A percentile compares a stretch with the other conserved stretches of the same genome.
phyloP scores from a whole-genome alignment of 805 yeast species.

The Saccharomycopsis guyanensis region DNA sequence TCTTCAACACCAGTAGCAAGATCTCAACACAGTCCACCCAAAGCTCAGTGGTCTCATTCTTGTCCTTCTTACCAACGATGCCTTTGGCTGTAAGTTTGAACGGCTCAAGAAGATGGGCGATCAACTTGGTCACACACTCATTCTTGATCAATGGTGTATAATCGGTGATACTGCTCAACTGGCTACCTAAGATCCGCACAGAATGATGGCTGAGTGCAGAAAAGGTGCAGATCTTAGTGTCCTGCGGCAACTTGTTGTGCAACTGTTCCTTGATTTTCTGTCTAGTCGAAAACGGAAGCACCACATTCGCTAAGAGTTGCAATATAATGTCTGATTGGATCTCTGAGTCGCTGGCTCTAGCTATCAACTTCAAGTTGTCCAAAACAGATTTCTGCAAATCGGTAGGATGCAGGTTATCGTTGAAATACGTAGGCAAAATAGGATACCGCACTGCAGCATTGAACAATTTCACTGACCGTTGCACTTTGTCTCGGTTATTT shows the following conservation, averaged over 20 bases:
- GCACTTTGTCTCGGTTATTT: constrained; percentile 33
- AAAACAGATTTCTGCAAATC: constrained; percentile 56
- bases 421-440: constrained; percentile 47
- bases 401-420: constrained; percentile 52
- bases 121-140: constrained; percentile 37
- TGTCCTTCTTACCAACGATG: constrained; percentile 16
- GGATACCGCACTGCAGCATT: constrained; percentile 68
- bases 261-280: constrained; percentile 34
- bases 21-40: constrained; percentile 49
- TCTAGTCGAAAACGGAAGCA: constrained; percentile 56
- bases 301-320: constrained; percentile 45
- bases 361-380: constrained; percentile 33
- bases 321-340: constrained; percentile 41
- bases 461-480: constrained; percentile 47
- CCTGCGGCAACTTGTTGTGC: constrained; percentile 27
- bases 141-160: constrained; percentile 35
- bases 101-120: constrained; percentile 46
- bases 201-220: constrained; percentile 49
- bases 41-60: constrained; percentile 27
- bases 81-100: constrained; percentile 38
- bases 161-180: constrained; percentile 29
- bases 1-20: constrained; percentile 31
- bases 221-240: constrained; percentile 51
- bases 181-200: constrained; percentile 32
- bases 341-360: constrained; percentile 26